Evolutionary conservation across 83 land plant genomes (phyloP).

Genomic region (Thuja plicata): DNA sequence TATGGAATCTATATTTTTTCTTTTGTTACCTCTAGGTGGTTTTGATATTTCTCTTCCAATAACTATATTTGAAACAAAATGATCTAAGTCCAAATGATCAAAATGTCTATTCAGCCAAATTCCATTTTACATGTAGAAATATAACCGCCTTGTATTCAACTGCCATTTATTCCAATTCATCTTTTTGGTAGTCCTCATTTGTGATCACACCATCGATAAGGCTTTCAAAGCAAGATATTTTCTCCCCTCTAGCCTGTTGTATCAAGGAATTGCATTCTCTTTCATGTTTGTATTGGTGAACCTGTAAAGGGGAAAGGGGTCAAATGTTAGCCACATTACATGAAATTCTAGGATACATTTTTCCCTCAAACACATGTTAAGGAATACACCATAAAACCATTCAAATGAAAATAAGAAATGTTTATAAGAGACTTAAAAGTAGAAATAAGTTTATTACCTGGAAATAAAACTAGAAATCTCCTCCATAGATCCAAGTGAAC

Average conservation of each 20-base stretch:
- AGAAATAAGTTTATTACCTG: conserved; percentile 38
- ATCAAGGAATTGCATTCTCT: conserved; percentile 40
- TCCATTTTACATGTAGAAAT: not conserved
- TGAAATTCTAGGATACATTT: not conserved
- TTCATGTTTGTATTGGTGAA: conserved; percentile 55
- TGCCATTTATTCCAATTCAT: conserved; percentile 32
- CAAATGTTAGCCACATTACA: conserved; percentile 9
- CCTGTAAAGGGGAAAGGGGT: conserved; percentile 32
- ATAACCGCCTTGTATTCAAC: conserved; percentile 40
- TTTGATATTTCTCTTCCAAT: conserved; percentile 39
- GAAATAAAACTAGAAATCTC: conserved; percentile 29
- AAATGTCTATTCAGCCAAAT: not conserved
- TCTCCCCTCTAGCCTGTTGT: conserved; percentile 38
- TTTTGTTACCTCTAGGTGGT: conserved; percentile 41
- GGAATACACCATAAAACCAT: not conserved
- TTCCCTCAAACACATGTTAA: too few relatives aligned
- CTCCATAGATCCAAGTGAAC: conserved; percentile 32
- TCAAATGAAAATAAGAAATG: not conserved
- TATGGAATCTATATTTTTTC: too few relatives aligned
- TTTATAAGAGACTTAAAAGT: not conserved
- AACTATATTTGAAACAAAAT: conserved; percentile 17
- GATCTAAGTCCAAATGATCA: not conserved
- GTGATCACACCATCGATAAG: conserved; percentile 41
- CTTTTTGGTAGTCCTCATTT: conserved; percentile 23
- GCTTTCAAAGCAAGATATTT: conserved; percentile 36